phyloP scores from a whole-genome alignment of 2,329 filamentous ascomycete genomes.

The Aspergillus arachidicola region DNA sequence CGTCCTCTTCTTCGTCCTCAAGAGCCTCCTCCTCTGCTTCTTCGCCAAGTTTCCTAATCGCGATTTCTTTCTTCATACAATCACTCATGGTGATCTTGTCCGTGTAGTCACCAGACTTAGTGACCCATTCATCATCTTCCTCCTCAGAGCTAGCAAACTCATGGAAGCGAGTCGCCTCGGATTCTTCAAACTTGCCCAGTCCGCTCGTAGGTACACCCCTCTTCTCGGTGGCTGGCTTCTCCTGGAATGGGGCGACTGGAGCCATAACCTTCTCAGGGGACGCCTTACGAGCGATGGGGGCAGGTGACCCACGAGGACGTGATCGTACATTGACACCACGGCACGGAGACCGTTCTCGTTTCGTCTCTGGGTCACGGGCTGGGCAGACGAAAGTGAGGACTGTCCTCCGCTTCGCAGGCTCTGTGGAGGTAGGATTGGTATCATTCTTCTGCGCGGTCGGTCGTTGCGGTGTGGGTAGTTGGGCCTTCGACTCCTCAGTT shows the following conservation, averaged over 20 bases:
- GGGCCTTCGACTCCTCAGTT: conserved; percentile 48
- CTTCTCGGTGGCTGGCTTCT: conserved; percentile 19
- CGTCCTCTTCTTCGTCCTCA: conserved; percentile 65
- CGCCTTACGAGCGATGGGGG: conserved; percentile 37
- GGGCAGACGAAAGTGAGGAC: conserved; percentile 53
- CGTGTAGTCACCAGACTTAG: conserved; percentile 64
- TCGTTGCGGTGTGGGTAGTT: conserved; percentile 26
- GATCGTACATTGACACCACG: conserved; percentile 27
- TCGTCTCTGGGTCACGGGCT: conserved; percentile 33
- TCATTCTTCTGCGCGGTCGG: conserved; percentile 25
- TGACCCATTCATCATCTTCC: conserved; percentile 90
- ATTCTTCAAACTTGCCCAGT: conserved; percentile 44
- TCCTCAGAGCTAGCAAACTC: conserved; percentile 85
- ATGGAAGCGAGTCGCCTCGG: conserved; percentile 65
- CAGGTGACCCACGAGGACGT: conserved; percentile 44
- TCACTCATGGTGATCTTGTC: conserved; percentile 84
- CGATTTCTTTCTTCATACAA: conserved; percentile 85
- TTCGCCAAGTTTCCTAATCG: conserved; percentile 79
- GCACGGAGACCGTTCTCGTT: conserved; percentile 30
- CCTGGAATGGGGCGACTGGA: conserved; percentile 13
- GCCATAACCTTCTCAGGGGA: conserved; percentile 21
- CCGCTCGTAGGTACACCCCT: conserved; percentile 39
- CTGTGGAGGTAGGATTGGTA: conserved; percentile 21
- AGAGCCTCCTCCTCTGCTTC: conserved; percentile 90
- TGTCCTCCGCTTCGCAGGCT: conserved; percentile 46